A percentile compares a stretch with the other conserved stretches of the same genome.
These are phyloP conservation scores for Solanum neorickii DNA, from an alignment of 257 asterid species.

Conservation along the genomic window DNA sequence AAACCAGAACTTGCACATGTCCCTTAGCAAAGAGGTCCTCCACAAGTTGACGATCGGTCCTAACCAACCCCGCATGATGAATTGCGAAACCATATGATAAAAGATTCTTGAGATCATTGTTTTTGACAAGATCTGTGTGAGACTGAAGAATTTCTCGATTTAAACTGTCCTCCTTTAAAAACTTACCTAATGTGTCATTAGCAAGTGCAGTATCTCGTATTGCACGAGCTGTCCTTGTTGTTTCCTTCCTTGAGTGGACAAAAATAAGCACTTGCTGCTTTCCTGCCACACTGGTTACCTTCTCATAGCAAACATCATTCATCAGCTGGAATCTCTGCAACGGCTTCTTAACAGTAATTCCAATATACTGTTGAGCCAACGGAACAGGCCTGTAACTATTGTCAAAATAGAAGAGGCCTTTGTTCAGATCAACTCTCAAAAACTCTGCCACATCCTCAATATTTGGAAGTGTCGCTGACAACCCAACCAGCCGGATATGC, in stretches of 20 bases:
- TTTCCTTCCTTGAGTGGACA: conserved; percentile 35
- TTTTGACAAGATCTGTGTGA: conserved; percentile 28
- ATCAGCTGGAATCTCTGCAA: conserved; percentile 31
- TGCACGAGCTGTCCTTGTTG: conserved; percentile 31
- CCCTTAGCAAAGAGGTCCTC: conserved; percentile 26
- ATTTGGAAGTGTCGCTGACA: conserved; percentile 34
- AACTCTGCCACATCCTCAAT: conserved; percentile 28
- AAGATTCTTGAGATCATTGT: conserved; percentile 30
- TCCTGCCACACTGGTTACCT: conserved; percentile 24
- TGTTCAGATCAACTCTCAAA: conserved; percentile 25
- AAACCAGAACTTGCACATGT: conserved; percentile 26
- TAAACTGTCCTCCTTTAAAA: conserved; percentile 22
- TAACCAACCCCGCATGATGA: conserved; percentile 35
- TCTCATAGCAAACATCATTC: conserved; percentile 35
- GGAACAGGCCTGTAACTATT: conserved; percentile 33
- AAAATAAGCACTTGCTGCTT: conserved; percentile 33
- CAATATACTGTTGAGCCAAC: conserved; percentile 26
- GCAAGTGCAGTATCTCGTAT: conserved; percentile 28
- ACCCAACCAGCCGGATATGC: conserved; percentile 29
- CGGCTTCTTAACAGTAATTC: conserved; percentile 30
- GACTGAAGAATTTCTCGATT: conserved; percentile 25
- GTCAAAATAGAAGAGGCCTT: conserved; percentile 32
- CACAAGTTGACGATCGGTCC: conserved; percentile 26
- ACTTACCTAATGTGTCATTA: conserved; percentile 26
- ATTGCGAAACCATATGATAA: conserved; percentile 30